Conservation (phyloP, 768 basidiomycete species). For the Tulasnella sp. region DNA sequence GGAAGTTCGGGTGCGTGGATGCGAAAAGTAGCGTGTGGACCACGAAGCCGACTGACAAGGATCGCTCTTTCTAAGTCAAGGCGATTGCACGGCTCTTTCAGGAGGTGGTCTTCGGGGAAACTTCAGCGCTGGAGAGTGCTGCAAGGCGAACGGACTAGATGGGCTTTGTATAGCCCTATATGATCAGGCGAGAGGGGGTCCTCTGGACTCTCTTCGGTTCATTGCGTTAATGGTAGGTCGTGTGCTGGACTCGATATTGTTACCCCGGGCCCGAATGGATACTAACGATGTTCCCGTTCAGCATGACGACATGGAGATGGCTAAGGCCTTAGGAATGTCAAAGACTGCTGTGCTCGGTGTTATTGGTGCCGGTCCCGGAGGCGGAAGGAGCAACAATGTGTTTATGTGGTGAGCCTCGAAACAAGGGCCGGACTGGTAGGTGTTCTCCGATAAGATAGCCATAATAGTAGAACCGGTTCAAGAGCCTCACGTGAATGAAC, state of each 20-base stretch:
- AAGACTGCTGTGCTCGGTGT: neutral
- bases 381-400: neutral
- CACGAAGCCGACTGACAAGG: neutral
- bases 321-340: neutral
- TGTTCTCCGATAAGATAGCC: neutral
- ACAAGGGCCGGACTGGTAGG: neutral
- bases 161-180: neutral
- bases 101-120: neutral
- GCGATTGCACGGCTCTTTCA: neutral
- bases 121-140: neutral
- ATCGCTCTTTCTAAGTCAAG: neutral
- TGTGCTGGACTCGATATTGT: too few relatives aligned
- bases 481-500: neutral
- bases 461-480: neutral
- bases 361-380: neutral
- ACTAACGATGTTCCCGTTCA: neutral
- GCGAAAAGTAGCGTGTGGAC: too few relatives aligned
- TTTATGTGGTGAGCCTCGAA: neutral
- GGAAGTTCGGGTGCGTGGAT: neutral
- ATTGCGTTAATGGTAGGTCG: constrained; percentile 10
- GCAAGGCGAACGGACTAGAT: neutral
- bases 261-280: neutral
- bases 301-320: neutral
- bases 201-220: neutral
- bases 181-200: too few relatives aligned